Evolutionary conservation across 768 basidiomycete species (phyloP), one percentile per base, ranked within the genome.

Genomic region (Boletus edulis): DNA sequence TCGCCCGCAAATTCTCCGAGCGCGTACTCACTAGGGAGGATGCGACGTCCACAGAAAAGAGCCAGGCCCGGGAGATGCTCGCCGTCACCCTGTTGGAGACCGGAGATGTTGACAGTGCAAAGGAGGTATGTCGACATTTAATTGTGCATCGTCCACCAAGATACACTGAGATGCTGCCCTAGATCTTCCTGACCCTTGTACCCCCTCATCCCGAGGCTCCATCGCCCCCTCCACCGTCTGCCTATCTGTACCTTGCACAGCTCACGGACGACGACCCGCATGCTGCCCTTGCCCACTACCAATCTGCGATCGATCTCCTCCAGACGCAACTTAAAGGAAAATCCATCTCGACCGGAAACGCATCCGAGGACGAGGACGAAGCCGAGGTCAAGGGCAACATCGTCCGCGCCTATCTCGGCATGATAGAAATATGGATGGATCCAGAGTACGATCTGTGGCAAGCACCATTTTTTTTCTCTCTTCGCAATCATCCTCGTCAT

Each of bases 391-490:
- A 77, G 64, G 79, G 71, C 32, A 90, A 84, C 64, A 84, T 87
- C 52, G 85, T 94, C 12, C 78, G 87, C 39, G 91, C 91, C 9
- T 78, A 94, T 20, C 79, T 94, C 31, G 89, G 88, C 9, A 94
- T 94, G 80, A 87, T 95, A 24, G 94, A 96, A 67, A 89, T 95
- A 15, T 97, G 94, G 94, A 96, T 97, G 93, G 90, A 94, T 63
- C 89, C 89, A 31, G 79, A 81, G 2, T 86, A 87, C 60, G 92
- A 95, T 77, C 76, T 96, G 46, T 95, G 94, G 94, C 88, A 63
- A 20, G 83, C 67, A 34, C 29, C 17, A 4, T 54, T 32, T 22
- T 20, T 20, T 20, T 66, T 32, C 20, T 6, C 31, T 13, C 31
- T 24, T 18, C 20, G 20, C 42, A 13, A n/a, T 27, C 38, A 9